A percentile compares a stretch with the other conserved stretches of the same genome.
These are phyloP conservation scores for Pseudocercospora fuligena DNA, from an alignment of 2,329 filamentous ascomycete genomes.

Conservation along the genomic window DNA sequence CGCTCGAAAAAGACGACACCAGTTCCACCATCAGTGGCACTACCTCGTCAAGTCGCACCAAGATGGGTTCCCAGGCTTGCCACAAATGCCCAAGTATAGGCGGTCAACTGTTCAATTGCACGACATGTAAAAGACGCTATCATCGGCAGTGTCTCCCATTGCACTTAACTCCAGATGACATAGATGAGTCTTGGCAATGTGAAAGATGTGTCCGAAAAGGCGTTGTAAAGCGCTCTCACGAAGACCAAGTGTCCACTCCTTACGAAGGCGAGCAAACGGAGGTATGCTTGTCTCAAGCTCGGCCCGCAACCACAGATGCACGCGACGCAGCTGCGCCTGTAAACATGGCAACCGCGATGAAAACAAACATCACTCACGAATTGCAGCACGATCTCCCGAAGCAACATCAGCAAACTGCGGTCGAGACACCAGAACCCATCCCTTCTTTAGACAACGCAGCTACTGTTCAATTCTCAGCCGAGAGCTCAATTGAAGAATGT, in stretches of 20 bases:
- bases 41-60: constrained; percentile 14
- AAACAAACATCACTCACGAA: neutral
- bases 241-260: neutral
- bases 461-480: neutral
- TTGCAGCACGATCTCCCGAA: neutral
- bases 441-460: neutral
- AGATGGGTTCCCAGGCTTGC: neutral
- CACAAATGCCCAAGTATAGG: constrained; percentile 15
- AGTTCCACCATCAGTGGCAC: constrained; percentile 18
- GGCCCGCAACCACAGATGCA: neutral
- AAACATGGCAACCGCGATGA: neutral
- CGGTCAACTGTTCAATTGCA: constrained; percentile 17
- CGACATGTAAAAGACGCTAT: constrained; percentile 24
- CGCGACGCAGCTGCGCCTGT: neutral
- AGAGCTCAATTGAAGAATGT: neutral
- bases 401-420: too few species aligned
- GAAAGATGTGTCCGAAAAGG: neutral
- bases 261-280: neutral
- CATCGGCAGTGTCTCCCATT: constrained; percentile 22
- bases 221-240: neutral
- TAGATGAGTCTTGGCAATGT: neutral
- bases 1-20: constrained; percentile 3
- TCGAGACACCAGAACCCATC: neutral
- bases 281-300: neutral
- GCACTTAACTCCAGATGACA: constrained; percentile 15